Evolutionary conservation across 768 basidiomycete genomes (phyloP), one percentile per base, ranked within the genome.

Genomic region (Psilocybe sp.): DNA sequence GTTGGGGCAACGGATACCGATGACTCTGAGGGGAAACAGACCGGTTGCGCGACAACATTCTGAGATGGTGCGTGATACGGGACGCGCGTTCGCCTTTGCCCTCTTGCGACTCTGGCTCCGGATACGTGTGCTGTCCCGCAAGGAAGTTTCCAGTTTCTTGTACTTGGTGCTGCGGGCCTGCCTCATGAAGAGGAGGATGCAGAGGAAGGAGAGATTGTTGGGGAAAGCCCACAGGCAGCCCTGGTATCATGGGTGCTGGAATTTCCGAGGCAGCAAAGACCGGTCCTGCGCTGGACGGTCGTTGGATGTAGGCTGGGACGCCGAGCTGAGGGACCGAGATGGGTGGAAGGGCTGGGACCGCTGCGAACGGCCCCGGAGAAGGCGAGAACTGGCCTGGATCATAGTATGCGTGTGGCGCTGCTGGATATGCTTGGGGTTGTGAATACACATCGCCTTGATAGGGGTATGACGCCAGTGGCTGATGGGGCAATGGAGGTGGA

Each of bases 1-100:
- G 53, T 1, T 55, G 57, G 28, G 74, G 68, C 35, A 75, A 38
- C 33, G 77, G 75, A 59, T 77, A 79, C 19, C 78, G 72, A 56
- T 81, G 83, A 10, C 83, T 77, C 42, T 67, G 74, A 5, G 77
- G 87, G 19, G 87, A 89, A 18, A 80, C 79, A 0, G 84, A 82
- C 19, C 79, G 79, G 52, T 79, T 67, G 12, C 85, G 73, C 19
- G 80, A 81, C 12, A 78, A 75, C 38, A 75, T 63, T 43, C 78
- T 77, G 9, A 88, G 66, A 53, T 86, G 84, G 40, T 77, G 78
- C 19, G 85, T 66, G 38, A 84, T 74, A 11, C 83, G 75, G 3
- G 77, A 74, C 15, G 84, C 79, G 14, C 76, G 76, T 49, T 78
- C 75, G 36, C 84, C 86, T 59, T 83, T 83, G 33, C 81, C 81